These are phyloP conservation scores for Trichoderma guizhouense DNA, from an alignment of 2,329 filamentous ascomycete genomes.

Conservation along the genomic window DNA sequence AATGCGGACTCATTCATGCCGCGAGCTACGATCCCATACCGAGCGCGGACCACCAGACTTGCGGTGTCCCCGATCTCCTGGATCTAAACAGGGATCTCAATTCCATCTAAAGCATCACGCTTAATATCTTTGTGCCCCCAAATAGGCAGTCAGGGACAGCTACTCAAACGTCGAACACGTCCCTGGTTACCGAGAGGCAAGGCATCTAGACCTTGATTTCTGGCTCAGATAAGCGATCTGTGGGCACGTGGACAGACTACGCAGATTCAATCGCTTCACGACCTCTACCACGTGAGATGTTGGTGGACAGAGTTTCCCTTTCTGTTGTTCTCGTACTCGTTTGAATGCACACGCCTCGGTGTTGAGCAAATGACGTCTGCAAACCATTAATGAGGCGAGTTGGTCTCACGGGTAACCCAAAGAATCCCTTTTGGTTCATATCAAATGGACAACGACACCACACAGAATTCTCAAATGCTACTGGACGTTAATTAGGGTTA, in stretches of 20 bases:
- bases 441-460: neutral
- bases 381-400: neutral
- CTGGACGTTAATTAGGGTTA: neutral
- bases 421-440: neutral
- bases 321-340: neutral
- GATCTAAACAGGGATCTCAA: slow-evolving; percentile 7
- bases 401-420: neutral
- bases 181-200: neutral
- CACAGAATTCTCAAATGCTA: neutral
- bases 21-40: neutral
- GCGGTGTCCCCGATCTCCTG: slow-evolving; percentile 9
- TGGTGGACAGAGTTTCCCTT: neutral
- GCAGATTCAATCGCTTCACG: neutral
- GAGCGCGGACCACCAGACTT: neutral
- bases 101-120: neutral
- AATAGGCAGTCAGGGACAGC: neutral
- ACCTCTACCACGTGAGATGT: neutral
- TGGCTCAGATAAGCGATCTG: neutral
- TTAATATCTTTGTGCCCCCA: neutral
- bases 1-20: neutral
- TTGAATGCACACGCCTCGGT: neutral
- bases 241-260: neutral
- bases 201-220: neutral
- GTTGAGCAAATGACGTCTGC: neutral
- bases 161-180: neutral